Conservation (phyloP, 139 green algal species). For the Haematococcus lacustris region DNA sequence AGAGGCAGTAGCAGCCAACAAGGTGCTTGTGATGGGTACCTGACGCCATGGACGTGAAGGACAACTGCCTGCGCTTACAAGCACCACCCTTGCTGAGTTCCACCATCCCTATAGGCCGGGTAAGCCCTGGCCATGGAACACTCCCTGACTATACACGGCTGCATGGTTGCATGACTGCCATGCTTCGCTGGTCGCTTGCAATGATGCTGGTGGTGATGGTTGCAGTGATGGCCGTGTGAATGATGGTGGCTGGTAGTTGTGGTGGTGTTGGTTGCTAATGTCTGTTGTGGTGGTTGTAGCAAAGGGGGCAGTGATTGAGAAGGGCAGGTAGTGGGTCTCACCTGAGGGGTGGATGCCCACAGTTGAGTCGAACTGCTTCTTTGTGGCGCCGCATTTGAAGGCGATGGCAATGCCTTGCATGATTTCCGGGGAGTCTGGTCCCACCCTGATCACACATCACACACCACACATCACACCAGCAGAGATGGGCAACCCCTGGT, state of each 20-base stretch:
- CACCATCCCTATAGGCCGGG: neutral
- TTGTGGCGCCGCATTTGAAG: slow-evolving; percentile 86
- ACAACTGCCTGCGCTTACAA: neutral
- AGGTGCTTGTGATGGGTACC: neutral
- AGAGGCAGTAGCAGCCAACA: neutral
- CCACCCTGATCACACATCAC: slow-evolving; percentile 48
- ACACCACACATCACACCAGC: neutral
- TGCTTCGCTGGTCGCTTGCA: neutral
- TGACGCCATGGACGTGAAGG: neutral
- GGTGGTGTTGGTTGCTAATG: no score
- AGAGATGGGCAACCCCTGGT: no score
- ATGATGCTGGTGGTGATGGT: neutral
- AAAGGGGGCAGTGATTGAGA: no score
- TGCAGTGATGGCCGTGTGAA: neutral
- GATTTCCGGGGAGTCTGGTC: slow-evolving; percentile 86
- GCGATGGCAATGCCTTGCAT: slow-evolving; percentile 93
- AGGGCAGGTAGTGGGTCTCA: neutral
- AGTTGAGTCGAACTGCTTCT: slow-evolving; percentile 81
- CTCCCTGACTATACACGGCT: neutral
- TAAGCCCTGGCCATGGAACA: neutral
- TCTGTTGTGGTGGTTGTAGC: no score
- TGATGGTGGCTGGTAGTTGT: neutral
- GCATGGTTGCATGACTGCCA: neutral
- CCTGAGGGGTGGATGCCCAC: slow-evolving; percentile 90
- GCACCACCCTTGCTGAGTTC: neutral